These are phyloP conservation scores for Acanthamoeba lenticulata DNA, from an alignment of 208 protist species.

Conservation along the genomic window DNA sequence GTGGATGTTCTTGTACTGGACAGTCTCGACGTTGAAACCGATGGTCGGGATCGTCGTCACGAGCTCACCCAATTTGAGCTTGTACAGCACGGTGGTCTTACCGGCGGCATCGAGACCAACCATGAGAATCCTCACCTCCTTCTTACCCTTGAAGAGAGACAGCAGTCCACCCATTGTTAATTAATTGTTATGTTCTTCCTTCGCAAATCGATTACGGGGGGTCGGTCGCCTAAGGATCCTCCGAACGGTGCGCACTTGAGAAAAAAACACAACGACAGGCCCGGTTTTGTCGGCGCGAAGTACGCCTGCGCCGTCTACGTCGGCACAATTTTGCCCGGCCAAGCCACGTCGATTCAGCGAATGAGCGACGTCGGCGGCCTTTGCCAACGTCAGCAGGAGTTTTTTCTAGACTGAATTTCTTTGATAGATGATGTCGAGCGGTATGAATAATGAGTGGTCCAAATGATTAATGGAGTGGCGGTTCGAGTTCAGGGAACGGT, in stretches of 20 bases:
- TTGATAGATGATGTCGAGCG: not conserved
- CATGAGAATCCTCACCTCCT: constrained; percentile 50
- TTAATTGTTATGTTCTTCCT: not conserved
- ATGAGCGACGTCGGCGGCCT: not conserved
- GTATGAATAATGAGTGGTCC: not conserved
- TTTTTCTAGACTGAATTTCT: not conserved
- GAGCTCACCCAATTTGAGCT: not conserved
- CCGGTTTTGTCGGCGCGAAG: not conserved
- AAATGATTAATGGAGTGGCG: no score
- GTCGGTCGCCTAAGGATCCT: no score
- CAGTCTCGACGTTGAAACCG: constrained; percentile 95
- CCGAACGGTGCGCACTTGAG: not conserved
- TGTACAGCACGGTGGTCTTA: constrained; percentile 47
- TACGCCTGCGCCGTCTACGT: not conserved
- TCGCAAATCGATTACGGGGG: not conserved
- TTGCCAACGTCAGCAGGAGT: not conserved
- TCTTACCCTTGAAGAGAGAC: constrained; percentile 46
- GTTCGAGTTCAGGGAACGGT: no score
- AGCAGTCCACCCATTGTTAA: constrained; percentile 26
- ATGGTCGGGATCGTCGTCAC: constrained; percentile 34
- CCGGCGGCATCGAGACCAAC: constrained; percentile 55
- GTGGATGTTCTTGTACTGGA: constrained; percentile 90
- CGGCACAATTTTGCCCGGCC: not conserved
- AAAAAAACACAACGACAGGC: not conserved
- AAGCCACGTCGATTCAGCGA: not conserved